Conservation (phyloP, 2,329 filamentous ascomycete genomes). For the Colletotrichum noveboracense region DNA sequence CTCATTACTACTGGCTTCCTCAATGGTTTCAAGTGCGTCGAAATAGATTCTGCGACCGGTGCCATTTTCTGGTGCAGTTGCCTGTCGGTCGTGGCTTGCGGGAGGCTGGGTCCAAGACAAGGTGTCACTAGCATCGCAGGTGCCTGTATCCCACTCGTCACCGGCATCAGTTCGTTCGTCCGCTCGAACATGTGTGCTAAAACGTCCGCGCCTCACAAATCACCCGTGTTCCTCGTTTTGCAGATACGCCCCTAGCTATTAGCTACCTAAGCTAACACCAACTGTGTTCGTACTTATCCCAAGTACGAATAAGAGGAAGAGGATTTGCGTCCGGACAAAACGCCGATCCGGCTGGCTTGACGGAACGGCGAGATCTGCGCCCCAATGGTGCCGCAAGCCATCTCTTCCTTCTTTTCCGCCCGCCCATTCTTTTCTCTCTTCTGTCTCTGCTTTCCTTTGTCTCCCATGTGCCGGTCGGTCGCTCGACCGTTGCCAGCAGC, state of each 20-base stretch:
- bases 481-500: neutral
- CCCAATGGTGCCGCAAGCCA: neutral
- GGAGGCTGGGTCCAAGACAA: conserved; percentile 4
- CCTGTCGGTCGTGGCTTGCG: neutral
- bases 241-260: neutral
- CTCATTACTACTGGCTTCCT: neutral
- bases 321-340: neutral
- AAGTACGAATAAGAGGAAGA: neutral
- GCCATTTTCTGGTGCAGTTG: neutral
- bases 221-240: neutral
- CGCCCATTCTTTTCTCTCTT: neutral
- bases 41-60: neutral
- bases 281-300: neutral
- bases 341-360: neutral
- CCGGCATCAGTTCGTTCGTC: neutral
- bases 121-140: neutral
- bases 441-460: neutral
- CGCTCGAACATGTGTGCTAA: neutral
- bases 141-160: neutral
- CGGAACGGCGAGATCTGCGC: neutral
- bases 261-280: neutral
- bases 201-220: neutral
- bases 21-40: neutral
- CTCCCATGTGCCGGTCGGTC: neutral
- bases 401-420: neutral